Evolutionary conservation across 257 asterid species (phyloP).

Genomic region (Thymus mandschuricus): DNA sequence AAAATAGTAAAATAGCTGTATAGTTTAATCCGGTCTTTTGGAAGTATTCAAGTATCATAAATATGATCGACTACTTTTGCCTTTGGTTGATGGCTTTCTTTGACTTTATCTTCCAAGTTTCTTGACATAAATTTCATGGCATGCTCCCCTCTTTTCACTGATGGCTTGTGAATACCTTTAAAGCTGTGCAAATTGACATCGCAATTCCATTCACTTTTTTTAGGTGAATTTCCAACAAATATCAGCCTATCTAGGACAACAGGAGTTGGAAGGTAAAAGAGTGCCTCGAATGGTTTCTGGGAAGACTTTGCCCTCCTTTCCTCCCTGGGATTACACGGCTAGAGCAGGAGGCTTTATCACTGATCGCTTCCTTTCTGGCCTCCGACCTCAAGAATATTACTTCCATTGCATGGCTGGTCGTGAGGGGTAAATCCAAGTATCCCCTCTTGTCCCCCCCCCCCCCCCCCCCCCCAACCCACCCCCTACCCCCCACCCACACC

Average conservation of each 20-base stretch:
- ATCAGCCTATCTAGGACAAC: constrained; percentile 95
- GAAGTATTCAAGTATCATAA: neutral
- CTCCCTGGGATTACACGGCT: constrained; percentile 95
- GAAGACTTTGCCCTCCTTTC: constrained; percentile 87
- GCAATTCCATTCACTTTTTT: constrained; percentile 29
- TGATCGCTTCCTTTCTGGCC: constrained; percentile 95
- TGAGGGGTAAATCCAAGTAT: constrained; percentile 73
- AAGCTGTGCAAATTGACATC: constrained; percentile 14
- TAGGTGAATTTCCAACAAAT: constrained; percentile 98
- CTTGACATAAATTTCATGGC: neutral
- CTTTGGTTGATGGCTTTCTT: neutral
- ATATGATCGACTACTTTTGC: neutral
- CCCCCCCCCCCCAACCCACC: neutral
- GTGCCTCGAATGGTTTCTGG: constrained; percentile 99
- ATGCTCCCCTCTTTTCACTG: neutral
- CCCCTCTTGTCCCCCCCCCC: constrained; percentile 8
- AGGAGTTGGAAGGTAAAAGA: constrained; percentile 98
- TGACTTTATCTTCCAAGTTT: neutral
- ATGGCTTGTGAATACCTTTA: constrained; percentile 22
- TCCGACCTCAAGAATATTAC: constrained; percentile 96
- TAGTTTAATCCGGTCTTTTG: neutral
- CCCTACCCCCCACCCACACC: neutral
- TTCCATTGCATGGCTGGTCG: constrained; percentile 99
- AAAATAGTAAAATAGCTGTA: neutral
- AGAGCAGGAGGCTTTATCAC: constrained; percentile 98